Evolutionary conservation across 768 basidiomycete genomes (phyloP).

Genomic region (Lactarius quietus): DNA sequence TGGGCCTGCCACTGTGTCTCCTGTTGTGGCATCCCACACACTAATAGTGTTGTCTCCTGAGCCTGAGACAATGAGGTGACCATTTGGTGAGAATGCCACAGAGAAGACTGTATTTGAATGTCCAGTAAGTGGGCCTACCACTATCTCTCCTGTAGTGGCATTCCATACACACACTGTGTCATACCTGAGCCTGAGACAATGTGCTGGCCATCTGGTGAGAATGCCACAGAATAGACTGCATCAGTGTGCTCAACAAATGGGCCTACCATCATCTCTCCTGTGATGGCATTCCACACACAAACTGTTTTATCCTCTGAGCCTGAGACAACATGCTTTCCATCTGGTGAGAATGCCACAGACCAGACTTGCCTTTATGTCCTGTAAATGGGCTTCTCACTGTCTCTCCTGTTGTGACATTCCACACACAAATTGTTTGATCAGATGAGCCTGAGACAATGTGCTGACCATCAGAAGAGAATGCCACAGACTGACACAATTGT

Average conservation of each 20-base stretch:
- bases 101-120: background rate
- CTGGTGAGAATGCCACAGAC: constrained; percentile 1
- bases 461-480: constrained; percentile 4
- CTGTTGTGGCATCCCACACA: background rate
- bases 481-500: background rate
- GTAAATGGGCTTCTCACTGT: background rate
- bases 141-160: background rate
- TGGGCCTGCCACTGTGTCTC: background rate
- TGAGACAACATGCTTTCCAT: constrained; percentile 27
- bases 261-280: background rate
- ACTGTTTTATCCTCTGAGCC: constrained; percentile 6
- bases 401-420: background rate
- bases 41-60: background rate
- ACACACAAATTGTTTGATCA: background rate
- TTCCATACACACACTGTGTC: background rate
- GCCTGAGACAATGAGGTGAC: background rate
- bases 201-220: background rate
- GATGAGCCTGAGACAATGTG: constrained; percentile 10
- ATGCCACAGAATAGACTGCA: background rate
- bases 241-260: background rate
- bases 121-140: background rate
- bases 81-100: background rate
- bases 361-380: background rate
- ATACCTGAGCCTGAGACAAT: background rate
- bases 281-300: constrained; percentile 5